phyloP scores from a whole-genome alignment of 345 rosid species.

The Microthlaspi erraticum region DNA sequence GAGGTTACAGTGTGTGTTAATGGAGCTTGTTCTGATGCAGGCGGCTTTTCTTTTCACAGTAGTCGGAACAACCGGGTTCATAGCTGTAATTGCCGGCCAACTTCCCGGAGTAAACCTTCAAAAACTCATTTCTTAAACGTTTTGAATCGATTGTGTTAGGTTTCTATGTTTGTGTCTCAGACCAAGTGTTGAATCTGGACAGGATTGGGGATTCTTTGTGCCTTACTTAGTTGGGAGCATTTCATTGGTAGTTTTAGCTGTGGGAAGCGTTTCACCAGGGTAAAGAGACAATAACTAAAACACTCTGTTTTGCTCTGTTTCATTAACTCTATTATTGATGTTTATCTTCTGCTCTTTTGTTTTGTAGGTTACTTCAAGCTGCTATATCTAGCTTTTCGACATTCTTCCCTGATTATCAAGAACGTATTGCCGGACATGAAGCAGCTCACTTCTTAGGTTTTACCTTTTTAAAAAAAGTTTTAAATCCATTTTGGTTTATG shows the following conservation, averaged over 20 bases:
- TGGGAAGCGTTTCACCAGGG: conserved; percentile 94
- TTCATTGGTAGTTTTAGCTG: conserved; percentile 77
- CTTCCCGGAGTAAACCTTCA: conserved; percentile 80
- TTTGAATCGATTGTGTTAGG: conserved; percentile 20
- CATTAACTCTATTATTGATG: conserved; percentile 3
- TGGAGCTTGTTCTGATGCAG: conserved; percentile 56
- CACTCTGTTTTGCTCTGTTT: neutral
- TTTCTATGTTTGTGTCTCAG: neutral
- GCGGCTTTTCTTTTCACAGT: conserved; percentile 94
- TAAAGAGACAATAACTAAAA: conserved; percentile 44
- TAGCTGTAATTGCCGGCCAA: conserved; percentile 86
- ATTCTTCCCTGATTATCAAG: conserved; percentile 86
- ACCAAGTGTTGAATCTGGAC: conserved; percentile 24
- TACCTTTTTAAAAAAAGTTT: conserved; percentile 36
- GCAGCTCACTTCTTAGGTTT: conserved; percentile 95
- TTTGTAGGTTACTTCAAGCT: conserved; percentile 82
- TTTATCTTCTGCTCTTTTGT: conserved; percentile 11
- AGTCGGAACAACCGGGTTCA: conserved; percentile 80
- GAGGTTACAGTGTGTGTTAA: conserved; percentile 12
- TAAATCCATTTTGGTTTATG: neutral
- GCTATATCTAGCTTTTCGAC: conserved; percentile 78
- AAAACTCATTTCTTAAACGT: too few species aligned
- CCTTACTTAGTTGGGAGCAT: conserved; percentile 95
- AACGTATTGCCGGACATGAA: conserved; percentile 83
- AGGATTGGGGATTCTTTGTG: conserved; percentile 98